Base-by-base conservation (phyloP, 2,329 filamentous ascomycete species). In the Fusarium clavum region DNA sequence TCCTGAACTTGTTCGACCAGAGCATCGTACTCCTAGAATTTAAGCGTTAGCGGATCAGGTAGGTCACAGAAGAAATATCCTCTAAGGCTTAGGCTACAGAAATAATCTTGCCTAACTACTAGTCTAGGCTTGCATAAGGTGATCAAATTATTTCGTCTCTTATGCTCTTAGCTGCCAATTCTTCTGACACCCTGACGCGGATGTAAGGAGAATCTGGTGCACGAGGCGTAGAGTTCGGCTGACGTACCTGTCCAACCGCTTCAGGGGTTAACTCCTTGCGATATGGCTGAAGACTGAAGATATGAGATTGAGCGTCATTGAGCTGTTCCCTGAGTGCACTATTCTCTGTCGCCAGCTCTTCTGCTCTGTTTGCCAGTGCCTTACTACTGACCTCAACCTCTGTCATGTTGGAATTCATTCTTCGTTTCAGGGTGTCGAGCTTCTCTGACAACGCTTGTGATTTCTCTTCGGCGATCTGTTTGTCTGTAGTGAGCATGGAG, bases 231-330 rank as follows among this genome's bases (percentile, higher is more conserved):
- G 38, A n/a, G 27, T 10, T 53, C 22, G 25, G 22, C 24, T 45
- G 14, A 40, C 75, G 62, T 75, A 82, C 81, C 44, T 75, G 75
- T 22, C 74, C 76, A 34, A 81, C 77, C 48, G 82, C 80, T 29
- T 79, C 74, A 1, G 74, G 72, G 0, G 79, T 83, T 11, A 82
- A 61, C 20, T 81, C 79, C 44, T 79, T 78, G 18, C 76, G 77
- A 57, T 82, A 83, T 9, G 81, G 80, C 56, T 82, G 80, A 6
- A 83, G 76, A 16, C 77, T 80, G 57, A 83, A 81, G 49, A 82
- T 82, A 56, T 82, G 81, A 9, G 79, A 79, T 46, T 80, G 77
- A 2, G 77, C 76, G 38, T 81, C 79, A 30, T 76, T 75, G 9
- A 81, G 72, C 32, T 77, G 76, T 25, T 77, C 75, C 54, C 74